Evolutionary conservation across 1,284 basidiomycete species (phyloP).

Genomic region (Porogramme epimiltina): DNA sequence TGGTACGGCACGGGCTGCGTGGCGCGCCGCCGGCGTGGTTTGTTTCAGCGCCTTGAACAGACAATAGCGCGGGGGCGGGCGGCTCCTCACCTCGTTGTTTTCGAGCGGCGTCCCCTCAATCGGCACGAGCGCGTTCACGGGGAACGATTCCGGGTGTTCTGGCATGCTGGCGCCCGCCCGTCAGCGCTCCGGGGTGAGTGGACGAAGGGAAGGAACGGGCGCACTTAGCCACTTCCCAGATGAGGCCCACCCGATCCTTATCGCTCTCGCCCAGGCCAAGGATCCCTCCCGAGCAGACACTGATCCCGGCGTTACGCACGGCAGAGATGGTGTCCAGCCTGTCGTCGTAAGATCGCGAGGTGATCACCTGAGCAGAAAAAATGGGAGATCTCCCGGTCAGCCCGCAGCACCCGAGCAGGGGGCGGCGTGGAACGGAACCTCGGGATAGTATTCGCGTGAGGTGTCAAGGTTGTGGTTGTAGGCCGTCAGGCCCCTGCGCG

Average conservation of each 20-base stretch:
- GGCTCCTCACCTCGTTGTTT: conserved; percentile 63
- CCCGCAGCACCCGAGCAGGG: not conserved
- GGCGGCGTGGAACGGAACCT: too few species aligned
- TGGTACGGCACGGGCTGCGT: conserved; percentile 78
- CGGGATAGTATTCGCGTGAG: conserved; percentile 94
- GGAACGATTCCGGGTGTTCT: conserved; percentile 97
- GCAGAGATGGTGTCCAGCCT: conserved; percentile 87
- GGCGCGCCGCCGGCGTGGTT: too few species aligned
- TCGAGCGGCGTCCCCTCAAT: conserved; percentile 77
- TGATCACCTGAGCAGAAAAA: conserved; percentile 73
- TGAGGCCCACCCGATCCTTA: conserved; percentile 89
- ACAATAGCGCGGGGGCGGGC: too few species aligned
- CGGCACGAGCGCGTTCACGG: conserved; percentile 92
- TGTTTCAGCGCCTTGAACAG: too few species aligned
- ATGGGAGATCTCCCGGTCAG: not conserved
- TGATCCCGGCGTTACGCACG: conserved; percentile 94
- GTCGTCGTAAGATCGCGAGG: conserved; percentile 94
- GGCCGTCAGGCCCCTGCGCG: conserved; percentile 86
- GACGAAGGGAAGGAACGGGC: too few species aligned
- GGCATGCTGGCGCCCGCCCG: conserved; percentile 64
- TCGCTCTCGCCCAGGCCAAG: conserved; percentile 93
- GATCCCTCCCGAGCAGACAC: conserved; percentile 97
- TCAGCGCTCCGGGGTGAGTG: not conserved
- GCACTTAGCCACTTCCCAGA: conserved; percentile 91
- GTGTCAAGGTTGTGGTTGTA: conserved; percentile 99